Conservation (phyloP, 257 asterid genomes). For the Voacanga thouarsii region DNA sequence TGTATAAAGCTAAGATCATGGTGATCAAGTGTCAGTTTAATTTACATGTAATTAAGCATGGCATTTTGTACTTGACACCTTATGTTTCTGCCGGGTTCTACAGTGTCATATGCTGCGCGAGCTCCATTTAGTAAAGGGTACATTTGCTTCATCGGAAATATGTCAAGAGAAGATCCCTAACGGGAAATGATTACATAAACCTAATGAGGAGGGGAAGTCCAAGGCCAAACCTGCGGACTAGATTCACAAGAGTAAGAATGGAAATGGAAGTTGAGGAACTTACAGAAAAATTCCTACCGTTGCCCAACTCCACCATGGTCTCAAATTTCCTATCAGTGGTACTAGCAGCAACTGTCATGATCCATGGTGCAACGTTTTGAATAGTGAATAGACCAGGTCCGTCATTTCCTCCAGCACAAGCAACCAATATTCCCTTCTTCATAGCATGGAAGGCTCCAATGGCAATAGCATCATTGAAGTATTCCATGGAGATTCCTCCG, state of each 20-base stretch:
- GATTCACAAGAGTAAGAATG: too few species aligned
- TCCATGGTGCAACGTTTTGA: slow-evolving; percentile 33
- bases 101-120: slow-evolving; percentile 31
- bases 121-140: slow-evolving; percentile 52
- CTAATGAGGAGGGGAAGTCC: too few species aligned
- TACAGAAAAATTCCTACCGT: slow-evolving; percentile 13
- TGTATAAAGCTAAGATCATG: background rate
- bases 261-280: background rate
- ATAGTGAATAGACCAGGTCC: slow-evolving; percentile 17
- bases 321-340: slow-evolving; percentile 24
- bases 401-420: slow-evolving; percentile 27
- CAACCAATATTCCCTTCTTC: slow-evolving; percentile 26
- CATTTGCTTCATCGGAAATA: slow-evolving; percentile 35
- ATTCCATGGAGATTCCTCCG: slow-evolving; percentile 33
- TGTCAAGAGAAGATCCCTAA: slow-evolving; percentile 46
- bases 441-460: slow-evolving; percentile 37
- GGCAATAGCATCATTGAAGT: slow-evolving; percentile 12
- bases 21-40: background rate
- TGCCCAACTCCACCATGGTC: slow-evolving; percentile 15
- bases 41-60: background rate
- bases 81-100: slow-evolving; percentile 21
- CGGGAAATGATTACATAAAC: background rate
- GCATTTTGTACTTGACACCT: slow-evolving; percentile 29
- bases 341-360: slow-evolving; percentile 32
- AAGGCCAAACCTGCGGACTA: too few species aligned